Percentiles rank a stretch among this genome's conserved stretches.
Evolutionary conservation across 2,329 filamentous ascomycete species (phyloP).

Genomic region (Aspergillus texensis): DNA sequence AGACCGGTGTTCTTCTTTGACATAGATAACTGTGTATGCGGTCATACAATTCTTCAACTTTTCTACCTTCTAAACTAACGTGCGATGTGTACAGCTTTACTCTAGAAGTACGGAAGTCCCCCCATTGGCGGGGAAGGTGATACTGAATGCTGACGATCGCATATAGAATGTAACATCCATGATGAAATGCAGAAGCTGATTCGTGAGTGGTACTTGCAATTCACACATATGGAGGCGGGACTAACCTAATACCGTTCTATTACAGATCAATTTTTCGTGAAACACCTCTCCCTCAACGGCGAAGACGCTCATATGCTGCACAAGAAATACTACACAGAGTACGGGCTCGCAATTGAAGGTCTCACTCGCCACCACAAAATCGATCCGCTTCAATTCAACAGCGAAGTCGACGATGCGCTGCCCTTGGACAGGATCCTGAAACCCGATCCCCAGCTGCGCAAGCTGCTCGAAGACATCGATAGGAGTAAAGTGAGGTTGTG

Average conservation of each 20-base stretch:
- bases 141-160: constrained; percentile 17
- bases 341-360: constrained; percentile 96
- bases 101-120: constrained; percentile 67
- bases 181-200: constrained; percentile 88
- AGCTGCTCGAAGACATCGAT: constrained; percentile 81
- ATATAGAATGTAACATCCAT: constrained; percentile 73
- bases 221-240: constrained; percentile 35
- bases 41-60: neutral
- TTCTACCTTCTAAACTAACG: constrained; percentile 16
- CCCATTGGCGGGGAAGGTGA: neutral
- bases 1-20: constrained; percentile 76
- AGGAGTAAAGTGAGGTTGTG: constrained; percentile 80
- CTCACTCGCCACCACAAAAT: constrained; percentile 93
- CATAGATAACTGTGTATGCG: constrained; percentile 88
- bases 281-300: constrained; percentile 71
- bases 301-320: constrained; percentile 86
- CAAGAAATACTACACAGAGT: constrained; percentile 89
- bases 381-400: constrained; percentile 91
- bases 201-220: constrained; percentile 46
- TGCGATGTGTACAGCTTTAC: constrained; percentile 62
- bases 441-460: constrained; percentile 72
- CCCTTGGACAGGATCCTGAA: constrained; percentile 83
- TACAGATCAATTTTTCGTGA: constrained; percentile 61
- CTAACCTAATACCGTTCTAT: constrained; percentile 28
- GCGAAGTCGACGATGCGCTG: constrained; percentile 90